A percentile compares a stretch with the other conserved stretches of the same genome.
phyloP scores from a whole-genome alignment of 495 filamentous ascomycete species.

The Trichoderma virens region DNA sequence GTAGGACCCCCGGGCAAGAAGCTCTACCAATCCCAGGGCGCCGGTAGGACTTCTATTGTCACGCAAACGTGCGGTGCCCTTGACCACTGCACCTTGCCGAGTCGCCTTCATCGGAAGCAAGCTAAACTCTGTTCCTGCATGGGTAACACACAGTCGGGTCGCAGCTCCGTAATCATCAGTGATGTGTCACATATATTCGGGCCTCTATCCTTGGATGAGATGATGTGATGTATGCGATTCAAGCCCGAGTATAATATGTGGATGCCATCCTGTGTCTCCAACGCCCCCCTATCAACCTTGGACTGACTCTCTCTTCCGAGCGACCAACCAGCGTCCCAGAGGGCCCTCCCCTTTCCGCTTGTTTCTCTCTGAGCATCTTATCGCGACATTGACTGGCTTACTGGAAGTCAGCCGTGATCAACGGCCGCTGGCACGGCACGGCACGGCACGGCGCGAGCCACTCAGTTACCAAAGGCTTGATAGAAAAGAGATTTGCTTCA shows the following conservation, averaged over 20 bases:
- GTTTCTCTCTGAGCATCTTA: not conserved
- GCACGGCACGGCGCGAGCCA: not conserved
- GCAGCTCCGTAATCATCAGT: not conserved
- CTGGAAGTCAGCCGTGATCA: not conserved
- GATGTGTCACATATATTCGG: not conserved
- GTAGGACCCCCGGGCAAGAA: not conserved
- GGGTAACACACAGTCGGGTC: constrained; percentile 1
- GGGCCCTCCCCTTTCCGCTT: no score
- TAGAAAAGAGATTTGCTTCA: not conserved
- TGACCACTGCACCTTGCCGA: not conserved
- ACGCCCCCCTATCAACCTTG: not conserved
- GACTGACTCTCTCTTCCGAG: not conserved
- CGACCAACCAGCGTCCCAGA: not conserved
- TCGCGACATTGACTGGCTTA: not conserved
- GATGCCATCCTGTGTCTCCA: not conserved
- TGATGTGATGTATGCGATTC: not conserved
- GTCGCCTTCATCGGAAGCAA: not conserved
- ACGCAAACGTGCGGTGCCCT: not conserved
- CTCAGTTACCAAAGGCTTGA: no score
- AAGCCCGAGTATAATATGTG: not conserved
- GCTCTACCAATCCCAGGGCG: not conserved
- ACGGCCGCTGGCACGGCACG: not conserved
- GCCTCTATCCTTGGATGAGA: not conserved
- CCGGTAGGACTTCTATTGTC: not conserved
- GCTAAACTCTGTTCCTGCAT: not conserved